Conservation (phyloP, 108 stramenopile species). For the Cyclotella distinguenda region DNA sequence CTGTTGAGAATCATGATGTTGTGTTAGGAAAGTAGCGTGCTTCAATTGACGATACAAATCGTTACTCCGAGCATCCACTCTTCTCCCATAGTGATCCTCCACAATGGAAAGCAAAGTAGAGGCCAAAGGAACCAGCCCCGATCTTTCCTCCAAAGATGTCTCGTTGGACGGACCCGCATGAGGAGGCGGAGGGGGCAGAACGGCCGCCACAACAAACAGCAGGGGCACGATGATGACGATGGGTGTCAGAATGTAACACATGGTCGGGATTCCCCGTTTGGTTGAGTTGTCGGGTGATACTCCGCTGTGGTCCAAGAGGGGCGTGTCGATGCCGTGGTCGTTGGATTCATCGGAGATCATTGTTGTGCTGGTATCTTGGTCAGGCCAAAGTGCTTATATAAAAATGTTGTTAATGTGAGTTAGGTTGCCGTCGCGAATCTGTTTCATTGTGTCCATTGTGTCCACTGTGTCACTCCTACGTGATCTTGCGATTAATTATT, state of each 20-base stretch:
- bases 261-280: neutral
- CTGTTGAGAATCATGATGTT: neutral
- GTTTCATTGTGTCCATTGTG: too few species aligned
- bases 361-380: too few species aligned
- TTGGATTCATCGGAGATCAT: too few species aligned
- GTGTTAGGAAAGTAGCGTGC: constrained; percentile 2
- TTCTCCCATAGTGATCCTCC: constrained; percentile 10
- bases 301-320: too few species aligned
- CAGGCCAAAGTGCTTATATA: too few species aligned
- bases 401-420: too few species aligned
- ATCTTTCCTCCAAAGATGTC: neutral
- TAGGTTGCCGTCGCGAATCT: too few species aligned
- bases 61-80: constrained; percentile 45
- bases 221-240: constrained; percentile 8
- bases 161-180: neutral
- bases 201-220: neutral
- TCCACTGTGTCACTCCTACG: too few species aligned
- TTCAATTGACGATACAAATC: constrained; percentile 38
- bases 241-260: constrained; percentile 11
- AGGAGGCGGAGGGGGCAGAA: constrained; percentile 7
- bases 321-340: too few species aligned
- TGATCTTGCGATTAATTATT: too few species aligned
- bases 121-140: neutral
- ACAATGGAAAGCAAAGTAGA: constrained; percentile 41
- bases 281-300: neutral